Percentiles rank a stretch among this genome's conserved stretches.
phyloP scores from a whole-genome alignment of 148 eudicot genomes.

The Cornus suecica region DNA sequence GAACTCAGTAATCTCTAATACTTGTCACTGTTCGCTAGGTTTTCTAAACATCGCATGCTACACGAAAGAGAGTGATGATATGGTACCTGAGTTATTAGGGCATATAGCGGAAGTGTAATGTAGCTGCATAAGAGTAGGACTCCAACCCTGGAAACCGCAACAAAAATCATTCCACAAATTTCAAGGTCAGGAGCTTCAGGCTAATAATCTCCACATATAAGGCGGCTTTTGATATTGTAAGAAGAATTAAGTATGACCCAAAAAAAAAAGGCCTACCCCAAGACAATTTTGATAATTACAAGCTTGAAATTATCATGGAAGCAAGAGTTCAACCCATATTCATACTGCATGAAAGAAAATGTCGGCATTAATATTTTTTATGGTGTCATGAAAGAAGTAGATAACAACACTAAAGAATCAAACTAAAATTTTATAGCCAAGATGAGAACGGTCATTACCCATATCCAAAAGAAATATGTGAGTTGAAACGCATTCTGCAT shows the following conservation, averaged over 20 bases:
- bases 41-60: neutral
- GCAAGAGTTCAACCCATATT: conserved; percentile 58
- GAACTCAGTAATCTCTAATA: too few species aligned
- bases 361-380: neutral
- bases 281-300: conserved; percentile 35
- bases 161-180: neutral
- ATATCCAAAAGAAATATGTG: conserved; percentile 84
- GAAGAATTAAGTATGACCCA: neutral
- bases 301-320: conserved; percentile 44
- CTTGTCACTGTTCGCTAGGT: too few species aligned
- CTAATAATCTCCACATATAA: neutral
- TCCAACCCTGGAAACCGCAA: conserved; percentile 40
- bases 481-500: conserved; percentile 92
- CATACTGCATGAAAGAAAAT: conserved; percentile 56
- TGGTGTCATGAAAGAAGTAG: neutral
- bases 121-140: conserved; percentile 75
- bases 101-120: conserved; percentile 77
- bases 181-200: neutral
- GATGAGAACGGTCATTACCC: conserved; percentile 39
- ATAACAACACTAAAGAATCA: neutral
- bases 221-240: neutral
- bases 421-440: neutral
- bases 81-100: conserved; percentile 81
- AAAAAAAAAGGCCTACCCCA: conserved; percentile 52
- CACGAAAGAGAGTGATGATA: conserved; percentile 5